Conservation (phyloP, 2,329 filamentous ascomycete species). For the Monilinia fructicola region DNA sequence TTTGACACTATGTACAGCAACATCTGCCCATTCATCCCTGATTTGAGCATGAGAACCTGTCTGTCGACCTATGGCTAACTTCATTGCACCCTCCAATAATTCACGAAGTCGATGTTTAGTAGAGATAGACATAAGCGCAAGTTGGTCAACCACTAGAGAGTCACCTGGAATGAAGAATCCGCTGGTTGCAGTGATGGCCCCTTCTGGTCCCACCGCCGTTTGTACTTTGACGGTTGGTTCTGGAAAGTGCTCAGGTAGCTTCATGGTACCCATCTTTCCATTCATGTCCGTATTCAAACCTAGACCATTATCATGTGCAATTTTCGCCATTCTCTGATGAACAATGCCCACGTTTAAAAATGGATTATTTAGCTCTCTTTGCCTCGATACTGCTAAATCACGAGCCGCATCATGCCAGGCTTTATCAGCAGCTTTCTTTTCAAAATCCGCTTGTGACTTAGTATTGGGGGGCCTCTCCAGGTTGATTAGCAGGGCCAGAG, state of each 20-base stretch:
- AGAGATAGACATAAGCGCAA: constrained; percentile 79
- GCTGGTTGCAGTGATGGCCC: constrained; percentile 59
- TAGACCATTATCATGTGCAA: constrained; percentile 58
- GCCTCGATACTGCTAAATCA: constrained; percentile 53
- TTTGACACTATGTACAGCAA: constrained; percentile 55
- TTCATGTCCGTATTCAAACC: constrained; percentile 57
- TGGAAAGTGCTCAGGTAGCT: constrained; percentile 36
- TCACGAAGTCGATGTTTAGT: constrained; percentile 76
- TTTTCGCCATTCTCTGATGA: constrained; percentile 52
- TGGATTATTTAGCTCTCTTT: constrained; percentile 59
- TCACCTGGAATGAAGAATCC: constrained; percentile 74
- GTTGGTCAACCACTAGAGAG: constrained; percentile 74
- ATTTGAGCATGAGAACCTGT: constrained; percentile 77
- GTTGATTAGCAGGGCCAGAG: constrained; percentile 64
- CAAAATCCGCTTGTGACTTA: constrained; percentile 61
- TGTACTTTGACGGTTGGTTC: constrained; percentile 48
- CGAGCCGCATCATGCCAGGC: constrained; percentile 66
- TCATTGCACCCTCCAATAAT: constrained; percentile 74
- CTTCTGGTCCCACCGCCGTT: constrained; percentile 61
- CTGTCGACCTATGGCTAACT: constrained; percentile 69
- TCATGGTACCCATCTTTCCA: constrained; percentile 48
- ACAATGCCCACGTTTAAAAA: constrained; percentile 42
- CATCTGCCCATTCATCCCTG: constrained; percentile 71
- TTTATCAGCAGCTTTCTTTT: constrained; percentile 63
- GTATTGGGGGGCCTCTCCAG: constrained; percentile 47